Base-by-base conservation (phyloP, 2,329 filamentous ascomycete genomes). In the Rugonectria rugulosa region DNA sequence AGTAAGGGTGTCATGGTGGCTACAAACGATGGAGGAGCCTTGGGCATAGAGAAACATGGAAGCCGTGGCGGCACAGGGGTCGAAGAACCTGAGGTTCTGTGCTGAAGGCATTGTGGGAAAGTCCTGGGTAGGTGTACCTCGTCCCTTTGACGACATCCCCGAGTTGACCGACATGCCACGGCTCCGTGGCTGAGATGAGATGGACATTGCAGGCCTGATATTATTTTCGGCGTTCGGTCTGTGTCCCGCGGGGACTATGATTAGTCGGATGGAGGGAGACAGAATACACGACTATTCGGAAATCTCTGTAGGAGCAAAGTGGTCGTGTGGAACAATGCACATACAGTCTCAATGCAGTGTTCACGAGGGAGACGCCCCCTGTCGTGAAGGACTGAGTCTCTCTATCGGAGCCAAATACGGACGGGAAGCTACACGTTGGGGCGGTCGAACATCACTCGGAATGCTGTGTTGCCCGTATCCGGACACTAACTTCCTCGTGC, bases 31-130 rank as follows among this genome's bases (percentile, higher is more conserved):
- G 6, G 88, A 85, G 48, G 87, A 88, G 26, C 91, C 90, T 72
- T 98, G 85, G 20, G 92, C 88, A 74, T 96, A 97, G 21, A 99
- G 83, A 63, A 99, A 89, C 79, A 95, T 90, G 20, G 92, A 91
- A 2, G 90, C 91, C 5, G 95, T 98, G 24, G 95, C 92, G 15
- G 92, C 92, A 73, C 91, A 96, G 54, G 95, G 90, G 66, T 95
- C 90, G 65, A 97, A 92, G 59, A 87, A 83, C 64, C 79, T 81
- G 60, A 78, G 70, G 20, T 81, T 73, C 49, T 78, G 74, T 50
- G 74, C 77, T 37, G 80, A 71, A 53, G 82, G 77, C 79, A 84
- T 80, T 53, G 77, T 75, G 45, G 37, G 8, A 15, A 82, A 81
- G 68, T 86, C 81, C 71, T 79, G 77, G 66, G 79, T 71, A 68